Evolutionary conservation across 1,284 basidiomycete genomes (phyloP), one percentile per base, ranked within the genome.

Genomic region (Trichosporon inkin): DNA sequence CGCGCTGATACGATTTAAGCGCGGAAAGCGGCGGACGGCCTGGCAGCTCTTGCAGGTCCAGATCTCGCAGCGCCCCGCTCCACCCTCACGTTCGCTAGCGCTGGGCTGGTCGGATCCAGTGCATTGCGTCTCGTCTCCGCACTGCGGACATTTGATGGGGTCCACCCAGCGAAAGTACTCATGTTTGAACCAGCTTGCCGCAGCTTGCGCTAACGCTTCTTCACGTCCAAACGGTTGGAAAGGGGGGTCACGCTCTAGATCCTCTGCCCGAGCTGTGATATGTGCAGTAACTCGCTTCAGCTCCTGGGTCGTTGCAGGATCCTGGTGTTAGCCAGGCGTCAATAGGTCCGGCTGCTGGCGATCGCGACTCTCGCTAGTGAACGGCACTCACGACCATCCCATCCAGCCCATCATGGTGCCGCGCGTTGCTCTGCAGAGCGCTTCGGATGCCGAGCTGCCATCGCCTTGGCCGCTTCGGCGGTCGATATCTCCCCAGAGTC

Each of bases 141-240:
- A 82, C 5, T 7, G 20, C 0, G 72, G 61, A 57, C 81, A 82
- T 20, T 66, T 71, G 56, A 81, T 77, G 2, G 80, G 81, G 63
- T 82, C 81, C 11, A 75, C 72, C 81, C 81, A 82, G 47, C 67
- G 68, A 68, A 81, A 79, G 64, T 74, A 81, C 38, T 66, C 62
- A 14, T 67, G 54, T 63, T 81, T 81, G 72, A 81, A 81, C 81
- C 81, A 82, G 47, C 68, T 60, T 13, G 79, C 79, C 8, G 81
- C 68, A 2, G 72, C 72, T 28, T 79, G 69, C 1, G 79, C 80
- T 22, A 61, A 56, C 13, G 68, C 72, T 57, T 78, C 76, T 17
- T 65, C 66, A 10, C 44, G 13, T 0, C 64, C 69, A 22, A 75
- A 68, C 8, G 71, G 68, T 19, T 57, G 14, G 52, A 68, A 71